phyloP scores from a whole-genome alignment of 768 basidiomycete genomes.

The Hydnum rufescens region DNA sequence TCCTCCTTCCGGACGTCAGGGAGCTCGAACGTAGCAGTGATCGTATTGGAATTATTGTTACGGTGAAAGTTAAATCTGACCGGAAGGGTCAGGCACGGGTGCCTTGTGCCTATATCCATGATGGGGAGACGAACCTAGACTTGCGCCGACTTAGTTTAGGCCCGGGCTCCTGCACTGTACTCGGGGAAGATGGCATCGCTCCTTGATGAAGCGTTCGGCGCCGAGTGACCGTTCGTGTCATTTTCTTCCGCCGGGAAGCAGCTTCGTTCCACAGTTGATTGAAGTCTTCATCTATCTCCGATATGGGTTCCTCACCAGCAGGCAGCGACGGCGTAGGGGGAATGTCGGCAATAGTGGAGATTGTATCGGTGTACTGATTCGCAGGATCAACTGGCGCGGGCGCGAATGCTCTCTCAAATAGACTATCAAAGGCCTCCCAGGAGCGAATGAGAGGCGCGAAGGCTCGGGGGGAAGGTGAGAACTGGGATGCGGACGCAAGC shows the following conservation, averaged over 20 bases:
- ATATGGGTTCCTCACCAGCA: background rate
- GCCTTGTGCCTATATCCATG: background rate
- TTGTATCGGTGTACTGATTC: background rate
- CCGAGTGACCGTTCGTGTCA: background rate
- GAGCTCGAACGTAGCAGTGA: slow-evolving; percentile 11
- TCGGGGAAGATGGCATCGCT: background rate
- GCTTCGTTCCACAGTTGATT: background rate
- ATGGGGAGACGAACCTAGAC: background rate
- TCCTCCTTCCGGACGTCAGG: slow-evolving; percentile 8
- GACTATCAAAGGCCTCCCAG: background rate
- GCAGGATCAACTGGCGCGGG: background rate
- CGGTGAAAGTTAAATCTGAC: slow-evolving; percentile 5
- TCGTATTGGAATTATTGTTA: background rate
- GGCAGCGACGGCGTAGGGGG: background rate
- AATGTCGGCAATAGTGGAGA: background rate
- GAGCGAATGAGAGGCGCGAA: slow-evolving; percentile 2
- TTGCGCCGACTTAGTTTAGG: background rate
- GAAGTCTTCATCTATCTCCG: background rate
- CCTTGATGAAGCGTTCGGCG: background rate
- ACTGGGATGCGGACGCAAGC: no score
- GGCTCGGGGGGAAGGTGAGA: no score
- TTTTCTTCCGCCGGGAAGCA: background rate
- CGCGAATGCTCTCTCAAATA: background rate
- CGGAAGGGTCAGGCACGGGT: no score
- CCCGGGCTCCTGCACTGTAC: background rate